Conservation (phyloP, 768 basidiomycete genomes). For the Mycena kentingensis region DNA sequence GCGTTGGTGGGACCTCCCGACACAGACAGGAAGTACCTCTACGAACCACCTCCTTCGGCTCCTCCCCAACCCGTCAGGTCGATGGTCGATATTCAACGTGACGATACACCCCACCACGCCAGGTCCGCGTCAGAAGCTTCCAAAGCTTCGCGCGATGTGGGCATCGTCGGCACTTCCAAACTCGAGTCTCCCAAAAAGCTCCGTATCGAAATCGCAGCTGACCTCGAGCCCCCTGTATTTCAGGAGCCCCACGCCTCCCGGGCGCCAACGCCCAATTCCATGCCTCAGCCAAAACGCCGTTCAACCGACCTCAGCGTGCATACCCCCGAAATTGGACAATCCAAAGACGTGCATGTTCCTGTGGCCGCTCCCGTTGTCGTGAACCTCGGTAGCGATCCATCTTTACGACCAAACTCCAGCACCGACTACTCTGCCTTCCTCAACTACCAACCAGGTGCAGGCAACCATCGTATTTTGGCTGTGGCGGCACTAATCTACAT, state of each 20-base stretch:
- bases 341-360: constrained; percentile 58
- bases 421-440: constrained; percentile 45
- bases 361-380: constrained; percentile 67
- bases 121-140: constrained; percentile 54
- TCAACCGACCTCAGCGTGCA: constrained; percentile 40
- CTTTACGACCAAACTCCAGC: constrained; percentile 29
- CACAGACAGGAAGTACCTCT: constrained; percentile 56
- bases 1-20: constrained; percentile 77
- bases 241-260: constrained; percentile 36
- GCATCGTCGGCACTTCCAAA: constrained; percentile 50
- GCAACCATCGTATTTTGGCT: background rate
- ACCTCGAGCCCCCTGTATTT: constrained; percentile 32
- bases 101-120: constrained; percentile 37
- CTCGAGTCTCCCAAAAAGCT: constrained; percentile 17
- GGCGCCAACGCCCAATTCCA: constrained; percentile 18
- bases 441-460: constrained; percentile 61
- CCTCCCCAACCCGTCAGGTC: constrained; percentile 37
- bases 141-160: constrained; percentile 39
- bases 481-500: constrained; percentile 12
- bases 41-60: constrained; percentile 52
- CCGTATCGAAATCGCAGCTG: constrained; percentile 29
- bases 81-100: constrained; percentile 20
- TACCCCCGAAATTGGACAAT: constrained; percentile 65
- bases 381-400: constrained; percentile 39
- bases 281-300: constrained; percentile 17